phyloP scores from a whole-genome alignment of 495 filamentous ascomycete genomes.

The Aspergillus egyptiacus region DNA sequence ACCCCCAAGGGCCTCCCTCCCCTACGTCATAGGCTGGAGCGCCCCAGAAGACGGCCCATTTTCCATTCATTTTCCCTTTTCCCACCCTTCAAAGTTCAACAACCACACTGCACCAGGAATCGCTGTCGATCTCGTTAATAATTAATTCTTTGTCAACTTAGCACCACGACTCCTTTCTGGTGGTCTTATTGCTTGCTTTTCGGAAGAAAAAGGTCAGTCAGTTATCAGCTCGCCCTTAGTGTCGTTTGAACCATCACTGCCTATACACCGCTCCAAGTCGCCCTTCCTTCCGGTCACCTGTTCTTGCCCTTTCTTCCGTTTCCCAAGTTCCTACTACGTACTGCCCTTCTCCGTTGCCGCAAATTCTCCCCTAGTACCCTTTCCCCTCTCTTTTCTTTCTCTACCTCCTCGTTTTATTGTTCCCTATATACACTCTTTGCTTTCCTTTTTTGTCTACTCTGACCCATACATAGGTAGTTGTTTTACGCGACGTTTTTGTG shows the following conservation, averaged over 20 bases:
- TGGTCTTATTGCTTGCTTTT: neutral
- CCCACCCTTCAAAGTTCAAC: conserved; percentile 10
- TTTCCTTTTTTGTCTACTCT: conserved; percentile 3
- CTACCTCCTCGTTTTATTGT: conserved; percentile 5
- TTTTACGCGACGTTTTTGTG: conserved; percentile 2
- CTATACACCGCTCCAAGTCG: conserved; percentile 24
- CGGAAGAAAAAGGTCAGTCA: conserved; percentile 22
- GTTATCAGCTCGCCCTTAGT: conserved; percentile 16
- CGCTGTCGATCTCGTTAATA: conserved; percentile 26
- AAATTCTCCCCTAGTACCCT: conserved; percentile 1
- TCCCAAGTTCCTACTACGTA: conserved; percentile 1
- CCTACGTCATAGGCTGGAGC: conserved; percentile 35
- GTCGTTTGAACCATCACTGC: conserved; percentile 17
- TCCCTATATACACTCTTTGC: neutral
- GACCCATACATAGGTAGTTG: conserved; percentile 3
- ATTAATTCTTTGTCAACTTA: neutral
- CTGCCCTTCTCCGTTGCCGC: neutral
- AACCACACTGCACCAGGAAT: conserved; percentile 12
- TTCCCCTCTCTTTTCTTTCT: conserved; percentile 4
- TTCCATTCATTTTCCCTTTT: conserved; percentile 14
- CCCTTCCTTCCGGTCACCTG: conserved; percentile 11
- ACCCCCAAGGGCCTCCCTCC: conserved; percentile 21
- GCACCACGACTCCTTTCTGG: neutral
- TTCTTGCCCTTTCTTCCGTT: conserved; percentile 7
- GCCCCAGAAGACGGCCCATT: conserved; percentile 29